These are phyloP conservation scores for Passalora sequoiae DNA, from an alignment of 2,329 filamentous ascomycete genomes.

Conservation along the genomic window DNA sequence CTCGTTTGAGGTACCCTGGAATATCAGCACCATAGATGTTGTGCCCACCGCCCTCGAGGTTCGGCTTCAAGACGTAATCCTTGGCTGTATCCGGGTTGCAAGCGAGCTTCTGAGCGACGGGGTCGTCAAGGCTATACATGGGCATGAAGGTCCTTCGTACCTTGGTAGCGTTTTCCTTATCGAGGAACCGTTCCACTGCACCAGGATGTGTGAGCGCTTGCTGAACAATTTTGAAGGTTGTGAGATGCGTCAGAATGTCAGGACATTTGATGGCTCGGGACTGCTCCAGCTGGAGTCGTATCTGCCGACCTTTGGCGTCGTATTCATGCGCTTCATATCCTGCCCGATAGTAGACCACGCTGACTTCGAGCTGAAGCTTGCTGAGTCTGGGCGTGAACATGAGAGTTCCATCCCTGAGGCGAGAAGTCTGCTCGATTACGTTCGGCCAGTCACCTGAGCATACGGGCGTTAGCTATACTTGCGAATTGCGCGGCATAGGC, in stretches of 20 bases:
- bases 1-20: constrained; percentile 30
- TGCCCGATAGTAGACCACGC: constrained; percentile 42
- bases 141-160: constrained; percentile 37
- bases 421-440: constrained; percentile 29
- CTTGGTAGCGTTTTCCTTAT: constrained; percentile 18
- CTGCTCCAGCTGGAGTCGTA: constrained; percentile 36
- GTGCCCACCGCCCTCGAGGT: constrained; percentile 42
- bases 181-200: constrained; percentile 34
- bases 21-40: constrained; percentile 41
- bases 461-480: too few species aligned
- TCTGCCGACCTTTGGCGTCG: constrained; percentile 26
- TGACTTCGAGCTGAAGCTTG: constrained; percentile 34
- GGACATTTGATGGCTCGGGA: constrained; percentile 44
- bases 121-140: constrained; percentile 32
- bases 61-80: constrained; percentile 42
- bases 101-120: constrained; percentile 26
- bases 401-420: constrained; percentile 33
- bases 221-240: constrained; percentile 44
- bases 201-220: constrained; percentile 35
- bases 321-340: constrained; percentile 42
- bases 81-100: constrained; percentile 20
- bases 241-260: constrained; percentile 39
- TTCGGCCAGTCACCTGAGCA: constrained; percentile 37
- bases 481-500: too few species aligned
- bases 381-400: constrained; percentile 32